Evolutionary conservation across 129 eudicot genomes (phyloP), one percentile per base, ranked within the genome.

Genomic region (Mikania micrantha): DNA sequence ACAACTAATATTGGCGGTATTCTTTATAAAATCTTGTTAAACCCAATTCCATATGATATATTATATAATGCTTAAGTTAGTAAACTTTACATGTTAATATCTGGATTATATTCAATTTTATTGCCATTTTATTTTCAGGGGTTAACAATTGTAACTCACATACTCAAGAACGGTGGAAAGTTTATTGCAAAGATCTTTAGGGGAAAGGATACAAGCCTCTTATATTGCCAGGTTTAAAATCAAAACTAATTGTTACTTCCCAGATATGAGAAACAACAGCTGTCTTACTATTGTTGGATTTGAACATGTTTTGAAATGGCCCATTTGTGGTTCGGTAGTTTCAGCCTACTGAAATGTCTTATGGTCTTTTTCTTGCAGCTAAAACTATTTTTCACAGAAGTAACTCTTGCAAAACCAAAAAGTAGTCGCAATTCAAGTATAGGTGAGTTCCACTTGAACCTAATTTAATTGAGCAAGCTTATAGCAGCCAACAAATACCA

Each of bases 371-470:
- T 72, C 9, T 59, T 85, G 88, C 98, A 91, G 96, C 81, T 93
- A 57, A 93, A 89, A 49, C 52, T 93, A 62, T 93, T 93, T 64
- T 93, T 93, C 77, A 85, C 96, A 1, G 95, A 93, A 71, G 99
- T 93, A 54, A 89, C 96, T 61, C 86, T 93, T 81, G 96, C 99
- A 50, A 93, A 93, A 71, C 96, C 99, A 32, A 93, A 89, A 90
- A 93, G 99, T 86, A 93, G 99, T 60, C 91, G 99, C 11, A 93
- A 93, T 72, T 93, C 99, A 52, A 93, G 99, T 89, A 93, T 93
- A 73, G 98, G 98, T 92, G 73, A 91, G 80, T 67, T 54, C 32
- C 50, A 53, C 54, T 42, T 60, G 25, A 25, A 21, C 66, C 69
- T 58, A n/a, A 68, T 66, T n/a, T 66, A 42, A 39, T 48, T 42